phyloP scores from a whole-genome alignment of 202 grass and related monocot species.

The Zoysia matrella region DNA sequence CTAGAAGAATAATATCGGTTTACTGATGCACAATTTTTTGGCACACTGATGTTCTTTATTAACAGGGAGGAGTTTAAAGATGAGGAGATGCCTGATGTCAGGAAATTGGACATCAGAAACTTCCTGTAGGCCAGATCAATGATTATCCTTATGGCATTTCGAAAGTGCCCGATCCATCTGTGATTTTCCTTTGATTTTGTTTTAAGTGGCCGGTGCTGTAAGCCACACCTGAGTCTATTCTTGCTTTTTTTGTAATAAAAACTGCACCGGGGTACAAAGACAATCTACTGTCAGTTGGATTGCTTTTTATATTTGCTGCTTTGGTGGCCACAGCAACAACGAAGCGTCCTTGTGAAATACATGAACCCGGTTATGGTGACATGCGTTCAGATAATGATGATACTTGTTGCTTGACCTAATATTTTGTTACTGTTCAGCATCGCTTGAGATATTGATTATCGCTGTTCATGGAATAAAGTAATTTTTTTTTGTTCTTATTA shows the following conservation, averaged over 20 bases:
- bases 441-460: background rate
- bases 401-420: background rate
- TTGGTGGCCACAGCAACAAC: background rate
- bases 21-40: background rate
- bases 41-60: background rate
- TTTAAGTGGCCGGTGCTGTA: slow-evolving; percentile 39
- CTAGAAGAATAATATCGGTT: background rate
- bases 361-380: background rate
- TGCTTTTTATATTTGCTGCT: slow-evolving; percentile 30
- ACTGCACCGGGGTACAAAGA: slow-evolving; percentile 25
- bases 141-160: slow-evolving; percentile 26
- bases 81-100: too few species aligned
- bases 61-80: slow-evolving; percentile 37
- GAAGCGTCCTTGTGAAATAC: slow-evolving; percentile 23
- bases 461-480: background rate
- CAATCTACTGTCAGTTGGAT: slow-evolving; percentile 34
- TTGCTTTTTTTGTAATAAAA: slow-evolving; percentile 35
- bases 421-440: background rate
- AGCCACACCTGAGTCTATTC: slow-evolving; percentile 46
- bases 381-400: slow-evolving; percentile 11
- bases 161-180: background rate
- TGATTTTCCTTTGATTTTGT: too few species aligned
- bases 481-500: background rate
- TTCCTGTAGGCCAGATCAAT: slow-evolving; percentile 57
- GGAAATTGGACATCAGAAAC: slow-evolving; percentile 39